phyloP scores from a whole-genome alignment of 768 basidiomycete genomes.

The Naganishia vaughanmartiniae region DNA sequence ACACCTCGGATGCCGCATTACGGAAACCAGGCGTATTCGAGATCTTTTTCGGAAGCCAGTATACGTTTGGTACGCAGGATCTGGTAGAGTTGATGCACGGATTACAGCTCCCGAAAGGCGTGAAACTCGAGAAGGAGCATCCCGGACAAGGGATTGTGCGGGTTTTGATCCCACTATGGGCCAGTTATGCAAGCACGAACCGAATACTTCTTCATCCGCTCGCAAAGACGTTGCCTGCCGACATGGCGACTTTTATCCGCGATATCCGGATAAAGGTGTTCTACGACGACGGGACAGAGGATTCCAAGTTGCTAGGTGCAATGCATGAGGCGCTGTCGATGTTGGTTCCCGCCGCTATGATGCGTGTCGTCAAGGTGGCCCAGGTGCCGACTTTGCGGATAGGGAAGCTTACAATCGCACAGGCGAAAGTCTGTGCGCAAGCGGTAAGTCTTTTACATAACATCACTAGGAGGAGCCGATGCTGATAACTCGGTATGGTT shows the following conservation, averaged over 20 bases:
- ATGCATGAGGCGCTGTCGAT: neutral
- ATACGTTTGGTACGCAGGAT: neutral
- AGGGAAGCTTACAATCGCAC: neutral
- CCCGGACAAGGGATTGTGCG: neutral
- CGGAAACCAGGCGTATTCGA: neutral
- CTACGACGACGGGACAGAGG: neutral
- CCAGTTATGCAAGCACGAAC: neutral
- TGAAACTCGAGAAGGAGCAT: neutral
- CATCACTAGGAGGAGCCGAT: neutral
- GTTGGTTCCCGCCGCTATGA: neutral
- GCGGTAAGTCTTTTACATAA: neutral
- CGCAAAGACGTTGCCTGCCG: neutral
- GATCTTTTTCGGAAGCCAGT: neutral
- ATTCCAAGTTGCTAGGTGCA: neutral
- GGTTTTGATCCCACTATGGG: neutral
- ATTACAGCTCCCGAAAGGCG: neutral
- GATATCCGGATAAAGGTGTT: neutral
- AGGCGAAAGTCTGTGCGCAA: neutral
- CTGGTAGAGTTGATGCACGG: neutral
- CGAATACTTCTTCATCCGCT: neutral
- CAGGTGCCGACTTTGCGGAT: neutral
- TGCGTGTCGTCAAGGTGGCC: neutral
- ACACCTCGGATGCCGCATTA: neutral
- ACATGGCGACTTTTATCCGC: neutral
- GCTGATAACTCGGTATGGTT: neutral